Percentiles rank a stretch among this genome's conserved stretches.
These are phyloP conservation scores for Colletotrichum sublineola DNA, from an alignment of 2,329 filamentous ascomycete genomes.

Conservation along the genomic window DNA sequence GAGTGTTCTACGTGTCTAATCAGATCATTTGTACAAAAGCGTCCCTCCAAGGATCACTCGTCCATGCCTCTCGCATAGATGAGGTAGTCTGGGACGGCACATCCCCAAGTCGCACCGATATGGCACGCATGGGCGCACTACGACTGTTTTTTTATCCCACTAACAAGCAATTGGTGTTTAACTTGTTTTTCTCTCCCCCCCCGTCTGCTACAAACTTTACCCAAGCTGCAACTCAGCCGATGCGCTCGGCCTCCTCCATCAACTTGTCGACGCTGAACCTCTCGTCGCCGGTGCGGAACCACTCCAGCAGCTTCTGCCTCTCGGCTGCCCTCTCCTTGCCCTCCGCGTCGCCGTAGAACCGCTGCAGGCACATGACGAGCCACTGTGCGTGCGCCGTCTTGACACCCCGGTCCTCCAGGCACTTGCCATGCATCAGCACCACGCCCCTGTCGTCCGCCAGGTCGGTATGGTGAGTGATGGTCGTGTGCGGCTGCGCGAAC, in stretches of 20 bases:
- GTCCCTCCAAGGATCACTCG: background rate
- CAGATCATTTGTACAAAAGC: constrained; percentile 21
- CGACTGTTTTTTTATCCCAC: background rate
- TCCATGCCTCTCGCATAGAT: background rate
- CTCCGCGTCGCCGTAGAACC: constrained; percentile 84
- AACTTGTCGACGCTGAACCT: constrained; percentile 87
- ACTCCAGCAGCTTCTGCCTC: constrained; percentile 80
- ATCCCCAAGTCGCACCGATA: background rate
- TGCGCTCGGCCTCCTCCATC: constrained; percentile 89
- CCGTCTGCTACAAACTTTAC: background rate
- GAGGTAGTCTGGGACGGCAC: background rate
- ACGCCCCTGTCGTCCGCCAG: constrained; percentile 79
- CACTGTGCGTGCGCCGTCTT: constrained; percentile 86
- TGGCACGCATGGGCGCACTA: background rate
- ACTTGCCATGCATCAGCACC: constrained; percentile 89
- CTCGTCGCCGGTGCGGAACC: constrained; percentile 84
- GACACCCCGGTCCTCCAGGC: constrained; percentile 82
- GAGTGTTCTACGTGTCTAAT: constrained; percentile 27
- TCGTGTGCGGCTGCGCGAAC: constrained; percentile 92
- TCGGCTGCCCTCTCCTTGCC: constrained; percentile 68
- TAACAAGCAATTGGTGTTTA: background rate
- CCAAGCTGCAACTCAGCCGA: constrained; percentile 59
- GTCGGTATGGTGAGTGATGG: constrained; percentile 91
- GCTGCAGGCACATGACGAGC: constrained; percentile 92
- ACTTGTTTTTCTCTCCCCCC: accelerated